Evolutionary conservation across 2,329 filamentous ascomycete species (phyloP), one percentile per base, ranked within the genome.

Genomic region (Ceratocystis colombiana): DNA sequence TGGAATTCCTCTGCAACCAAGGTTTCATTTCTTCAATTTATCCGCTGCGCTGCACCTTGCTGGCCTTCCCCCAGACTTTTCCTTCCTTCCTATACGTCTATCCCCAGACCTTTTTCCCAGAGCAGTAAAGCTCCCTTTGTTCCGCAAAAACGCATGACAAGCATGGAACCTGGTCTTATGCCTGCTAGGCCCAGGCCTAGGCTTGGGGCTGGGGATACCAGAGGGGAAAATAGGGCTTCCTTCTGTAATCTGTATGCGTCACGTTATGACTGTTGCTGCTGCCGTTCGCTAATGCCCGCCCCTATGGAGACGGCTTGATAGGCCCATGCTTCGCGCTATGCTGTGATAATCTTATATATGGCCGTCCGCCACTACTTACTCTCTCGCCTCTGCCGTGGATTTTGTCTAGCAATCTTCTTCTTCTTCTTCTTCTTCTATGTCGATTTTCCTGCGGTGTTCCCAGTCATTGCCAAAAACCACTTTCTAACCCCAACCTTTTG

Each of bases 41-140:
- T 57, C 25, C 22, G 22, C n/a, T 12, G 10, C 37, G 15, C 48
- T 25, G 48, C n/a, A 8, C n/a, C n/a, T 22, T 53, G 48, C 8
- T 22, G 17, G 48, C 20, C 12, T 22, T 22, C 48, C 48, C 48
- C 48, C 48, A 20, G 28, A 30, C 53, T 33, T 53, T 12, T 20
- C 6, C 2, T 25, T 53, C 20, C 48, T 20, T 22, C 20, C 48
- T 22, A 5, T 8, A 41, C 3, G 10, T 41, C 37, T 41, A 15
- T 41, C 25, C 25, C 53, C 53, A 57, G 53, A 57, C 53, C 30
- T 30, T 15, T 15, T 57, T 57, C 53, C 53, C 10, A 57, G 53
- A 28, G 17, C 53, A 57, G 53, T 57, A 57, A 57, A 57, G 53
- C 53, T 57, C 53, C 53, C 53, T 57, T 57, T 57, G 22, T 57